Evolutionary conservation across 768 basidiomycete genomes (phyloP).

Genomic region (Trametes elegans): DNA sequence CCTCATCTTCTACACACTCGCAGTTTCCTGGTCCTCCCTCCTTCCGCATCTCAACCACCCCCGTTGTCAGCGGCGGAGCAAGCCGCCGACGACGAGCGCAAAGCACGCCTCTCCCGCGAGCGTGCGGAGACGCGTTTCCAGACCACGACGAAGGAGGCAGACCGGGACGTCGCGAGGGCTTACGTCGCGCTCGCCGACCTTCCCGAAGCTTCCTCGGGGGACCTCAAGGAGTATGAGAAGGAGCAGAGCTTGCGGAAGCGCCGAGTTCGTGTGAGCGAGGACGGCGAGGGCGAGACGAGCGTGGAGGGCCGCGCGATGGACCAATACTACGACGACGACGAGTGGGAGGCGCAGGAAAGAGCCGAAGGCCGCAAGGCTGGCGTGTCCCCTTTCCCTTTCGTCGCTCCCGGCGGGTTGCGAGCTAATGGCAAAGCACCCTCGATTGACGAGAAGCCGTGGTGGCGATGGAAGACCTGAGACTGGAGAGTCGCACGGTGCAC

Average conservation of each 20-base stretch:
- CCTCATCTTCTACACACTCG: constrained; percentile 77
- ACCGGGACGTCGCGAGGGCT: constrained; percentile 62
- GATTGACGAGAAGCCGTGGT: constrained; percentile 15
- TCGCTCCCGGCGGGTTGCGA: not conserved
- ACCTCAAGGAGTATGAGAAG: not conserved
- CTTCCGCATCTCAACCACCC: constrained; percentile 31
- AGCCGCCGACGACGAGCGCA: constrained; percentile 35
- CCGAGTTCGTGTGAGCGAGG: not conserved
- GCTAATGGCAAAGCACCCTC: not conserved
- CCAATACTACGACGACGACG: constrained; percentile 63
- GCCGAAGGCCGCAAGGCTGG: constrained; percentile 30
- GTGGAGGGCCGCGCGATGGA: constrained; percentile 54
- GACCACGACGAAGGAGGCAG: constrained; percentile 64
- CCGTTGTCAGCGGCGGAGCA: constrained; percentile 23
- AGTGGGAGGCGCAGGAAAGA: constrained; percentile 55
- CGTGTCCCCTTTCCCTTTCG: constrained; percentile 25
- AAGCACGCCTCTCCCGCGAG: constrained; percentile 43
- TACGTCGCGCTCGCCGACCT: constrained; percentile 67
- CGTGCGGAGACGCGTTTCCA: constrained; percentile 61
- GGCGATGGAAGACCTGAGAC: constrained; percentile 12
- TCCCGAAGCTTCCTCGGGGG: constrained; percentile 21
- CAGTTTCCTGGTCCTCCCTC: constrained; percentile 51
- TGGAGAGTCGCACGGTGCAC: not conserved
- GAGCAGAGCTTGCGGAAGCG: constrained; percentile 14
- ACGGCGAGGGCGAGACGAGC: not conserved